phyloP scores from a whole-genome alignment of 768 basidiomycete species.

The Austroboletus festivus region DNA sequence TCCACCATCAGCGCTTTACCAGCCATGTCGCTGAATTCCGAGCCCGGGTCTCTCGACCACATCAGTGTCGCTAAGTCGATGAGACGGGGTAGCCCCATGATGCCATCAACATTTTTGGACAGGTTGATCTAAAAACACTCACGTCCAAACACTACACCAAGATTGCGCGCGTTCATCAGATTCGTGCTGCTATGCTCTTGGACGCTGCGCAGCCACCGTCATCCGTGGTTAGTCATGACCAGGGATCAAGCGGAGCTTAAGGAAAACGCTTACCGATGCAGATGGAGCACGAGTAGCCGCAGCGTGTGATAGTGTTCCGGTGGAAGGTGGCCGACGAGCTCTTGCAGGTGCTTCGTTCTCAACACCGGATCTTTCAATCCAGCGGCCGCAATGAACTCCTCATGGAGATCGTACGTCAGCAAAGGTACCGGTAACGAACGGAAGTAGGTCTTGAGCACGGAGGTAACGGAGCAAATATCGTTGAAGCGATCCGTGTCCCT shows the following conservation, averaged over 20 bases:
- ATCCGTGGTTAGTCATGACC: not conserved
- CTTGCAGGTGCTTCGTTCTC: conserved; percentile 60
- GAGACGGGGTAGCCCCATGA: no score
- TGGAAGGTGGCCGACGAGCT: conserved; percentile 76
- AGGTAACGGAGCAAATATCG: conserved; percentile 95
- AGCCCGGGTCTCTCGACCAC: conserved; percentile 78
- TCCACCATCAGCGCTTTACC: conserved; percentile 91
- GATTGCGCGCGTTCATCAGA: conserved; percentile 90
- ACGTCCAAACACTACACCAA: conserved; percentile 99
- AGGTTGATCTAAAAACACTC: no score
- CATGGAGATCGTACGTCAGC: conserved; percentile 87
- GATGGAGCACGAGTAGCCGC: conserved; percentile 77
- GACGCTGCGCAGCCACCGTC: conserved; percentile 38
- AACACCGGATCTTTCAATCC: conserved; percentile 59
- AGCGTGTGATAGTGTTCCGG: conserved; percentile 86
- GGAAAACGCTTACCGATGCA: conserved; percentile 60
- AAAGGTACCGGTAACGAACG: conserved; percentile 88
- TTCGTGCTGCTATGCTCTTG: conserved; percentile 68
- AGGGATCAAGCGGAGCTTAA: not conserved
- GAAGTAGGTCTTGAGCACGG: conserved; percentile 96
- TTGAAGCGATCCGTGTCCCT: conserved; percentile 87
- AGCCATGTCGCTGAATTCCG: conserved; percentile 97
- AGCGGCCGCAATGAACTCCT: conserved; percentile 79
- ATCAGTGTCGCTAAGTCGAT: conserved; percentile 77
- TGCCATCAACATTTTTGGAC: no score